Evolutionary conservation across 495 filamentous ascomycete genomes (phyloP), one percentile per base, ranked within the genome.

Genomic region (Aspergillus biplanus): DNA sequence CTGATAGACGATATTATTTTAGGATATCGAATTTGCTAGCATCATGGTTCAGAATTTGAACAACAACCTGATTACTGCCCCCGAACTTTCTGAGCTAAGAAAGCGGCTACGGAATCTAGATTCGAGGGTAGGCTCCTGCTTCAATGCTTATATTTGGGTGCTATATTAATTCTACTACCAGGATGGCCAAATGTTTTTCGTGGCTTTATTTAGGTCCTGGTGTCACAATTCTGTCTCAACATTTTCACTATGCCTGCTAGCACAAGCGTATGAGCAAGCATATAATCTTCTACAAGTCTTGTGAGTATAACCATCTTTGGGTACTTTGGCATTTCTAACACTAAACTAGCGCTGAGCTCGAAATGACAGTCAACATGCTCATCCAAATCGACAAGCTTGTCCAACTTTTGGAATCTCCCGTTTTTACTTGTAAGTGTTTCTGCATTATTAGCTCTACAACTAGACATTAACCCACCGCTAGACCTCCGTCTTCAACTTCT

Each of bases 21-120:
- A 87, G 80, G 95, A 99, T 71, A 83, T 97, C 35, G 96, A 98
- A 72, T 99, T 99, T 75, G 93, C 96, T 16, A 97, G 93, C 66
- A 99, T 98, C 67, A 99, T 99, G 96, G 92, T 99, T 32, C 96
- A 98, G 70, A 97, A 98, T 73, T 82, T 99, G 49, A 99, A 99
- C 76, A 99, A 99, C 69, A 99, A 98, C 66, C 84, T 99, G 18
- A 98, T 98, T 66, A 99, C 96, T 11, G 96, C 96, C 0, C 96
- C 96, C 0, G 93, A 99, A 71, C 82, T 99, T 35, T 87, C 92
- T 0, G 96, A 97, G 56, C 80, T 99, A 49, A 85, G 96, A 50
- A 97, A 96, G 73, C 83, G 95, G 18, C 81, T 99, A 52, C 84
- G 94, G 33, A 98, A 95, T 71, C 81, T 97, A 11, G 95, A 98